These are phyloP conservation scores for Hymenoscyphus repandus DNA, from an alignment of 2,329 filamentous ascomycete species.

Conservation along the genomic window DNA sequence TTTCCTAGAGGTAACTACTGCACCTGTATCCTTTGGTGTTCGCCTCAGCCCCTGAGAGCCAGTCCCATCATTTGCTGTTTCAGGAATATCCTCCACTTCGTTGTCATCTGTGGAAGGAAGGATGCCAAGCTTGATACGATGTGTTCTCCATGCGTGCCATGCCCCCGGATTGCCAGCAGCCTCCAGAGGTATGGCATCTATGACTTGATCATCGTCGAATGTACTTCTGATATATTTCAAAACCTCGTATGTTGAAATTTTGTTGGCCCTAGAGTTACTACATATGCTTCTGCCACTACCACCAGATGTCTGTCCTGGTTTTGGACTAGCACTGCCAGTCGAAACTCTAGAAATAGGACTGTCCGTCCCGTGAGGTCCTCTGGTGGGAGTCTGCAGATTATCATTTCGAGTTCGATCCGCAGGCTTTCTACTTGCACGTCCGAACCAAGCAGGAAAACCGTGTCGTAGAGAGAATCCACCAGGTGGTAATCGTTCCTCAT, in stretches of 20 bases:
- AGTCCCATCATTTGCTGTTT: too few species aligned
- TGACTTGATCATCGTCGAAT: constrained; percentile 70
- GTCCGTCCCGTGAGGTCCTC: constrained; percentile 14
- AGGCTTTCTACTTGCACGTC: constrained; percentile 45
- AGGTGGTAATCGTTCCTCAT: constrained; percentile 77
- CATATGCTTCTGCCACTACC: constrained; percentile 9
- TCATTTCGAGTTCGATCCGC: constrained; percentile 29
- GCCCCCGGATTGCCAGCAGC: constrained; percentile 86
- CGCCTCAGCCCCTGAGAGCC: constrained; percentile 15
- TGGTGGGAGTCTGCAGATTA: constrained; percentile 22
- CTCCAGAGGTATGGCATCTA: constrained; percentile 75
- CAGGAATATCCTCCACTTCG: background rate
- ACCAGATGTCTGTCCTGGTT: constrained; percentile 9
- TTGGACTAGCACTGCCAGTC: constrained; percentile 18
- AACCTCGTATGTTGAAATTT: constrained; percentile 56
- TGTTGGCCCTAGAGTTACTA: constrained; percentile 8
- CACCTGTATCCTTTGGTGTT: constrained; percentile 16
- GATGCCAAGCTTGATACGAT: constrained; percentile 51
- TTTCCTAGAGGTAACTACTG: constrained; percentile 34
- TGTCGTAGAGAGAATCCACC: constrained; percentile 87
- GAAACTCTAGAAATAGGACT: constrained; percentile 17
- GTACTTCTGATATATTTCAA: constrained; percentile 76
- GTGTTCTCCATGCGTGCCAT: constrained; percentile 86
- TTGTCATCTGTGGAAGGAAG: constrained; percentile 16
- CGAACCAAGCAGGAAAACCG: constrained; percentile 88